A percentile compares a stretch with the other conserved stretches of the same genome.
These are phyloP conservation scores for Staphylotrichum longicolle DNA, from an alignment of 495 filamentous ascomycete species.

Conservation along the genomic window DNA sequence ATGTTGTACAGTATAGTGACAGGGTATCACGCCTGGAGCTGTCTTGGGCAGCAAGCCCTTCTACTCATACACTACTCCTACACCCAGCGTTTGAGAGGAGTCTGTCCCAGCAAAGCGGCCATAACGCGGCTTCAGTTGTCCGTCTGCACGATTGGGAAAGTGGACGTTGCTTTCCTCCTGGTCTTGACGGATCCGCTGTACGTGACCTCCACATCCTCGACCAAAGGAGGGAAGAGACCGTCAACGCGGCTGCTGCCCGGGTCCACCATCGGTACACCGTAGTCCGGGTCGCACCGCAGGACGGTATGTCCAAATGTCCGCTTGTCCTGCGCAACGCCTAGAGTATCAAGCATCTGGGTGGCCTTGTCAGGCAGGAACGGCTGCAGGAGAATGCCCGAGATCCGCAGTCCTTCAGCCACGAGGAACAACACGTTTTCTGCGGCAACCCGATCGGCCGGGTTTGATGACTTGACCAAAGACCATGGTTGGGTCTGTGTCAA, in stretches of 20 bases:
- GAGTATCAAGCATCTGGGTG: slow-evolving; percentile 66
- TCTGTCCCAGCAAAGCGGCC: not conserved
- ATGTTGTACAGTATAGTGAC: slow-evolving; percentile 9
- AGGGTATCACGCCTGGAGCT: slow-evolving; percentile 15
- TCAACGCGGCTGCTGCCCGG: slow-evolving; percentile 37
- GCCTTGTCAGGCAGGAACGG: slow-evolving; percentile 88
- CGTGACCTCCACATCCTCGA: slow-evolving; percentile 33
- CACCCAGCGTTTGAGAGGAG: not conserved
- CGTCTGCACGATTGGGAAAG: not conserved
- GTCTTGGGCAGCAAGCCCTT: not conserved
- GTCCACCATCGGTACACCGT: slow-evolving; percentile 57
- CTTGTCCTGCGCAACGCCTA: slow-evolving; percentile 65
- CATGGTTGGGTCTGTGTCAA: slow-evolving; percentile 46
- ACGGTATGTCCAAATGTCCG: slow-evolving; percentile 56
- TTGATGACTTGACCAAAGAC: slow-evolving; percentile 24
- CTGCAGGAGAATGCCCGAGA: slow-evolving; percentile 80
- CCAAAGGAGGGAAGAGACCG: slow-evolving; percentile 39
- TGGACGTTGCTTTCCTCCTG: not conserved
- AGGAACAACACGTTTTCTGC: slow-evolving; percentile 59
- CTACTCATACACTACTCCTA: slow-evolving; percentile 15
- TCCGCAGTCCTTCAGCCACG: slow-evolving; percentile 72
- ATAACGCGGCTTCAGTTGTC: slow-evolving; percentile 6
- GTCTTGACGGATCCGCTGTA: not conserved
- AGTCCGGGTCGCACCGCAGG: slow-evolving; percentile 61
- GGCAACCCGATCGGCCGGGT: slow-evolving; percentile 4